A percentile compares a stretch with the other conserved stretches of the same genome.
These are phyloP conservation scores for Polytrichum formosum DNA, from an alignment of 225 moss, liverwort and hornwort species.

Conservation along the genomic window DNA sequence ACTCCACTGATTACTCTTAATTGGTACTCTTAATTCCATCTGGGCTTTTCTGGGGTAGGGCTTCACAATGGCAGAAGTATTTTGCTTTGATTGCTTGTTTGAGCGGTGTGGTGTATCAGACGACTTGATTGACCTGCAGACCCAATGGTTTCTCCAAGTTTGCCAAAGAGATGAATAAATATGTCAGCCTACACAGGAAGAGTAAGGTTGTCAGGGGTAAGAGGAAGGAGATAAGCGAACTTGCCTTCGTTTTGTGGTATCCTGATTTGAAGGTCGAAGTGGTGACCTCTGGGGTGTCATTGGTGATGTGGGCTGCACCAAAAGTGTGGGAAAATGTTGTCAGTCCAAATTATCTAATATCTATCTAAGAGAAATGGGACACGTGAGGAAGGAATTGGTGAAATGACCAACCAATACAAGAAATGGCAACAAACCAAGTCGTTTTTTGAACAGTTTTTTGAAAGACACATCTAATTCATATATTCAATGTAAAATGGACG, in stretches of 20 bases:
- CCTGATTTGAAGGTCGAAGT: constrained; percentile 41
- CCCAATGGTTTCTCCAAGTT: constrained; percentile 5
- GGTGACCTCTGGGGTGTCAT: constrained; percentile 41
- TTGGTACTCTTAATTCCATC: background rate
- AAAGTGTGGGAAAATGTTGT: background rate
- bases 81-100: constrained; percentile 41
- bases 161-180: constrained; percentile 1
- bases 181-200: background rate
- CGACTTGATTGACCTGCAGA: constrained; percentile 38
- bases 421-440: too few relatives aligned
- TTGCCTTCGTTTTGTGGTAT: constrained; percentile 47
- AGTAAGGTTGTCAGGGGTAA: constrained; percentile 3
- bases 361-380: too few relatives aligned
- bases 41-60: constrained; percentile 21
- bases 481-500: too few relatives aligned
- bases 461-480: too few relatives aligned
- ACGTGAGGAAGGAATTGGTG: too few relatives aligned
- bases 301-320: constrained; percentile 33
- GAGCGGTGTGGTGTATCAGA: constrained; percentile 35
- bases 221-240: background rate
- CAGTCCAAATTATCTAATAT: too few relatives aligned
- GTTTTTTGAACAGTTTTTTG: too few relatives aligned
- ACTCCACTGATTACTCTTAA: constrained; percentile 15
- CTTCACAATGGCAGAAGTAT: constrained; percentile 18
- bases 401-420: too few relatives aligned